Base-by-base conservation (phyloP, 1,284 basidiomycete species). In the Cryptococcus sp. region DNA sequence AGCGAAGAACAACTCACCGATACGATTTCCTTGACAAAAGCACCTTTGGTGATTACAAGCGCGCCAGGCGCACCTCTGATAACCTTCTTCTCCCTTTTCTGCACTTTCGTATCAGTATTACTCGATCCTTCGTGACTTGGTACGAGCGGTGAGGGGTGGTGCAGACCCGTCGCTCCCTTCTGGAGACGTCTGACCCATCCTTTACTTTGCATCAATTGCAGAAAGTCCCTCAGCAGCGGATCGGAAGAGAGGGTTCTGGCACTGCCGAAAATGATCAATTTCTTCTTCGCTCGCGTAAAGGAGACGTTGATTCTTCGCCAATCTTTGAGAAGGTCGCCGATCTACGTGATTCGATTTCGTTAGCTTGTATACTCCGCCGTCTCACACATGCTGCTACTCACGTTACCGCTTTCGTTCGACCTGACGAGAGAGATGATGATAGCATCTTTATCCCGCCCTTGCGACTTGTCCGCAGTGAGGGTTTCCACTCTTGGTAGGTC, bases 221-320 rank as follows among this genome's bases (percentile, higher is more conserved):
- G 85, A 76, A 94, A 93, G 39, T 87, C 84, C 3, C 79, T 75
- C 34, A 94, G 78, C 19, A 94, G 74, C 5, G 62, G 50, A 3
- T 87, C 81, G n/a, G 25, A 68, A 25, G 83, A 72, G 10, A 96
- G 81, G 0, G 93, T 96, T 61, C 78, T 83, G 38, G 86, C 82
- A 1, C 89, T 91, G 17, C 95, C 96, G 67, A 99, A 83, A 57
- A 99, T 87, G 70, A 97, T 83, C 3, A 99, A 80, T 78, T 97
- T 97, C 40, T 86, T 85, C 54, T 89, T 86, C 0, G 95, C 94
- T 3, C 96, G 86, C 0, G 96, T 99, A 72, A 99, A 91, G 3
- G 92, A 91, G 37, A 99, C 96, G 71, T 99, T 99, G 81, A 98
- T 88, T 38, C 96, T 81, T 46, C 95, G 83, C 89, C 93, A 95